Percentiles rank a stretch among this genome's conserved stretches.
These are phyloP conservation scores for Salvia miltiorrhiza DNA, from an alignment of 257 asterid genomes.

Conservation along the genomic window DNA sequence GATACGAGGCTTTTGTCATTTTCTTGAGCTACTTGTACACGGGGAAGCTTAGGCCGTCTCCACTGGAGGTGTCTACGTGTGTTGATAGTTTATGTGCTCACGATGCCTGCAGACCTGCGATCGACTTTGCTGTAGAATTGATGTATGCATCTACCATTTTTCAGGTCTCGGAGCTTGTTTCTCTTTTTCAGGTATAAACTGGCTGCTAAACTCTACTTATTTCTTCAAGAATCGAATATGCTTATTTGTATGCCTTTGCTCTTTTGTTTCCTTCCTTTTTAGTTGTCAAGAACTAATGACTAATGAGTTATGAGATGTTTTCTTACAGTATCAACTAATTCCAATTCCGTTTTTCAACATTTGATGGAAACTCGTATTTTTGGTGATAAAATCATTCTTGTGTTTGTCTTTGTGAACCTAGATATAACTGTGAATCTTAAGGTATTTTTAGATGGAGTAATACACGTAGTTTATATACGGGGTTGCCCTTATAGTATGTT, in stretches of 20 bases:
- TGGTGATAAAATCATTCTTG: background rate
- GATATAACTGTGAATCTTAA: background rate
- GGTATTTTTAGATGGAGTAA: background rate
- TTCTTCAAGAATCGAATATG: background rate
- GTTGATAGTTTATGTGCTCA: conserved; percentile 51
- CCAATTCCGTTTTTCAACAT: no score
- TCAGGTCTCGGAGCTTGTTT: conserved; percentile 60
- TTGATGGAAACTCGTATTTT: no score
- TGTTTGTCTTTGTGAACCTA: background rate
- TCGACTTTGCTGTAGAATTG: conserved; percentile 55
- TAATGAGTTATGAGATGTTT: background rate
- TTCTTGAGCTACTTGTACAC: conserved; percentile 64
- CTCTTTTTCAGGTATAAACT: conserved; percentile 54
- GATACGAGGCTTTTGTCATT: conserved; percentile 53
- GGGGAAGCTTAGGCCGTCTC: conserved; percentile 60
- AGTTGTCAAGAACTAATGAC: background rate
- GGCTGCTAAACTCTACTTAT: background rate
- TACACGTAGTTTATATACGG: background rate
- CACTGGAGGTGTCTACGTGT: conserved; percentile 59
- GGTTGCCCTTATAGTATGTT: background rate
- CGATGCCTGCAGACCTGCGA: conserved; percentile 62
- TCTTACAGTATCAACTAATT: background rate
- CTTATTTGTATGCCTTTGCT: background rate
- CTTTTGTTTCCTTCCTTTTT: background rate
- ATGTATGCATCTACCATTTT: conserved; percentile 63